A percentile compares a stretch with the other conserved stretches of the same genome.
Conservation (phyloP, 1,139 yeast genomes). For the Martiniozyma asiatica region DNA sequence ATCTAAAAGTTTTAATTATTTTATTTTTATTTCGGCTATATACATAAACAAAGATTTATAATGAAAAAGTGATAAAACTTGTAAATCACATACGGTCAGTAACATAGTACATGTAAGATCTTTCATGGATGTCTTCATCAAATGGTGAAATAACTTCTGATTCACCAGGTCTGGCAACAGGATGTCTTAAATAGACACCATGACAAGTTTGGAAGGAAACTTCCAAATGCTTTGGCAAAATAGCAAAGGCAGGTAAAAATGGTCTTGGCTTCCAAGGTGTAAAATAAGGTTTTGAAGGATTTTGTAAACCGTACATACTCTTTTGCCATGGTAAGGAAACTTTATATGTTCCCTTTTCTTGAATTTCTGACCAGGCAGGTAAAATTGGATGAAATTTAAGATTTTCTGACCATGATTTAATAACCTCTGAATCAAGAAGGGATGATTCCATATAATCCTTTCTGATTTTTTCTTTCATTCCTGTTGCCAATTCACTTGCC, state of each 20-base stretch:
- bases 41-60: too few relatives aligned
- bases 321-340: conserved; percentile 65
- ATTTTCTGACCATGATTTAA: conserved; percentile 39
- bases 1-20: too few relatives aligned
- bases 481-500: conserved; percentile 41
- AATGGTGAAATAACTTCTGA: conserved; percentile 93
- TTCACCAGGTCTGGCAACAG: conserved; percentile 94
- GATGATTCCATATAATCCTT: conserved; percentile 20
- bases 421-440: conserved; percentile 17
- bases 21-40: too few relatives aligned
- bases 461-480: conserved; percentile 40
- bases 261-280: conserved; percentile 97
- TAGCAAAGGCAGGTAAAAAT: conserved; percentile 83
- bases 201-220: conserved; percentile 85
- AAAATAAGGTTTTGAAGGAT: conserved; percentile 70
- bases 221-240: conserved; percentile 86
- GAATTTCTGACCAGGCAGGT: conserved; percentile 33
- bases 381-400: conserved; percentile 36
- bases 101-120: conserved; percentile 91
- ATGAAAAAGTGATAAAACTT: too few relatives aligned
- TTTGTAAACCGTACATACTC: conserved; percentile 66
- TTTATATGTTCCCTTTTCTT: conserved; percentile 44
- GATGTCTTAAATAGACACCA: conserved; percentile 90
- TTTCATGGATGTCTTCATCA: conserved; percentile 72
- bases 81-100: conserved; percentile 46